Evolutionary conservation across 352 stramenopile species (phyloP).

Genomic region (Pythium oligandrum): DNA sequence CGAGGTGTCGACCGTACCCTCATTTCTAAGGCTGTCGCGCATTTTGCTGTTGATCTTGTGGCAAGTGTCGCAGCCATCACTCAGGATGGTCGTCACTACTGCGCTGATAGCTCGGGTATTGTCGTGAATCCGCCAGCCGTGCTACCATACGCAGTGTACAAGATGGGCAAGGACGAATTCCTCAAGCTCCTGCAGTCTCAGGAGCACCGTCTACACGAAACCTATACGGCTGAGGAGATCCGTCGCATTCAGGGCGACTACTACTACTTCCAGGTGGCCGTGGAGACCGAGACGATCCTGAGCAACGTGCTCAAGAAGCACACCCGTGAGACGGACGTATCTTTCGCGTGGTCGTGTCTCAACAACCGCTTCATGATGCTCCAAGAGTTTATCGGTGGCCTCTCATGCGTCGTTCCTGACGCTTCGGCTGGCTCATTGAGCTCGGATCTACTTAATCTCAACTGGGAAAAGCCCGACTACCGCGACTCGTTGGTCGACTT

Average conservation of each 20-base stretch:
- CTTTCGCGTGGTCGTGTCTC: slow-evolving; percentile 60
- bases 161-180: slow-evolving; percentile 55
- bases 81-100: slow-evolving; percentile 47
- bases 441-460: slow-evolving; percentile 34
- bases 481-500: slow-evolving; percentile 57
- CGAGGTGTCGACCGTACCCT: slow-evolving; percentile 37
- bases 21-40: slow-evolving; percentile 42
- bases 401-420: slow-evolving; percentile 38
- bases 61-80: slow-evolving; percentile 31
- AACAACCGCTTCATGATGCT: slow-evolving; percentile 40
- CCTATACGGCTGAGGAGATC: slow-evolving; percentile 36
- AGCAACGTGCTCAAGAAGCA: slow-evolving; percentile 51
- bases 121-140: slow-evolving; percentile 38
- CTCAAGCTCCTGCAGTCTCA: slow-evolving; percentile 33
- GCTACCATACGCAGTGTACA: slow-evolving; percentile 40
- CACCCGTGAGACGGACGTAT: slow-evolving; percentile 46
- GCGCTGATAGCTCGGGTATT: slow-evolving; percentile 29
- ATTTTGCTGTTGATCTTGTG: slow-evolving; percentile 44
- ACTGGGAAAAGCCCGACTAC: slow-evolving; percentile 68
- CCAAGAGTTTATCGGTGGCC: slow-evolving; percentile 52
- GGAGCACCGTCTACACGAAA: slow-evolving; percentile 34
- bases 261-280: slow-evolving; percentile 36
- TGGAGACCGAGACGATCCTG: slow-evolving; percentile 47
- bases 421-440: slow-evolving; percentile 25
- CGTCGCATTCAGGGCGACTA: slow-evolving; percentile 41